A percentile compares a stretch with the other conserved stretches of the same genome.
Conservation (phyloP, 768 basidiomycete species). For the Hydnomerulius pinastri region DNA sequence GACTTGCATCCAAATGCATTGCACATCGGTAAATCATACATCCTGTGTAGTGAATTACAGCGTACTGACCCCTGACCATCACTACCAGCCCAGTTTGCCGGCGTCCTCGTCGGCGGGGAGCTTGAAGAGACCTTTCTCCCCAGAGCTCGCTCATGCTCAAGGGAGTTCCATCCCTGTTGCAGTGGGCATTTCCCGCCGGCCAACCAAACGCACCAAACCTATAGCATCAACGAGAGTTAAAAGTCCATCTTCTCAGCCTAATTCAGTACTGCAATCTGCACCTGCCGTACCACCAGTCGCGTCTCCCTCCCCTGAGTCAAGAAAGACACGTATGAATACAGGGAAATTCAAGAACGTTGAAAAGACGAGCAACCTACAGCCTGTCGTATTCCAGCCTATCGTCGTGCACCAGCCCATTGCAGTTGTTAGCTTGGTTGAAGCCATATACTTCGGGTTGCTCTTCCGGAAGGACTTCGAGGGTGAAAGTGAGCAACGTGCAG, state of each 20-base stretch:
- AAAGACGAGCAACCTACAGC: not conserved
- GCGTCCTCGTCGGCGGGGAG: constrained; percentile 20
- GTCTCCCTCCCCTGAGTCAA: constrained; percentile 15
- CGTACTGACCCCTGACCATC: not conserved
- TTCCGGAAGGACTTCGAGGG: no score
- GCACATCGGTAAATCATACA: constrained; percentile 15
- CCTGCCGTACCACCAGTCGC: no score
- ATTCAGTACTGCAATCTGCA: no score
- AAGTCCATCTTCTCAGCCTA: not conserved
- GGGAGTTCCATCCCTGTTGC: not conserved
- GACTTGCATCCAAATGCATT: no score
- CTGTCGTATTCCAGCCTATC: constrained; percentile 8
- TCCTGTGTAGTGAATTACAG: not conserved
- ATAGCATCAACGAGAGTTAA: constrained; percentile 3
- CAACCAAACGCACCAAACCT: constrained; percentile 18
- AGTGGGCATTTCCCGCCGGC: constrained; percentile 12
- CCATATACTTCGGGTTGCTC: no score
- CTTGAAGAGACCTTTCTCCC: constrained; percentile 23
- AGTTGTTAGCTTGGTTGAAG: no score
- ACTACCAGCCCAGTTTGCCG: constrained; percentile 10
- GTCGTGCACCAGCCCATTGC: constrained; percentile 6
- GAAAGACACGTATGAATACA: no score
- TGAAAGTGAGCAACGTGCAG: no score
- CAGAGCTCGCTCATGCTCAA: constrained; percentile 12
- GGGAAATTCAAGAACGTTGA: not conserved